Conservation (phyloP, 441 rosid genomes). For the Erysimum cheiri region DNA sequence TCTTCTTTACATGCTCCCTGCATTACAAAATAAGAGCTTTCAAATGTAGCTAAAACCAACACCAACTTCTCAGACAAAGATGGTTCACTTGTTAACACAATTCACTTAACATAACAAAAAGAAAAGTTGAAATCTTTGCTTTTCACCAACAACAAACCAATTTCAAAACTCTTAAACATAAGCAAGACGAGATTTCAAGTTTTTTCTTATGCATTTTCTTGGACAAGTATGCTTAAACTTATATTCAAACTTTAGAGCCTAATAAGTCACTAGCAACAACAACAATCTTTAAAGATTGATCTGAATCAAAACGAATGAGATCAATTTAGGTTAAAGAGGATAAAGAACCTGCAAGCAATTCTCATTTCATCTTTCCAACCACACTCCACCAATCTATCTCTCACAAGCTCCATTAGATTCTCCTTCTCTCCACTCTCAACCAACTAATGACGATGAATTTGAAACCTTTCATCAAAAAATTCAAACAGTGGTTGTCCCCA, state of each 20-base stretch:
- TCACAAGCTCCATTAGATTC: conserved; percentile 77
- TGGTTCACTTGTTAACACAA: neutral
- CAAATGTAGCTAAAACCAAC: conserved; percentile 18
- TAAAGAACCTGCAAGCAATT: conserved; percentile 74
- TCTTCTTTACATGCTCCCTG: conserved; percentile 79
- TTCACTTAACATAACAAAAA: too few relatives aligned
- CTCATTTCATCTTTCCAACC: conserved; percentile 97
- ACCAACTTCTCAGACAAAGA: conserved; percentile 1
- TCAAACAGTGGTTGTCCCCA: neutral
- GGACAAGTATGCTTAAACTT: neutral
- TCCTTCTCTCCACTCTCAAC: conserved; percentile 91
- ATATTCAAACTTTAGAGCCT: neutral
- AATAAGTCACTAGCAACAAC: conserved; percentile 1
- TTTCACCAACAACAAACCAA: conserved; percentile 17
- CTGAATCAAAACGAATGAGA: neutral
- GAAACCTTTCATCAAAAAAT: conserved; percentile 7
- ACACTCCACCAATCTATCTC: conserved; percentile 82
- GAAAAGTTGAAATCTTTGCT: neutral
- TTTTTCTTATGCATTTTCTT: neutral
- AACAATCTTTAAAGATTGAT: conserved; percentile 10
- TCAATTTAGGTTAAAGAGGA: conserved; percentile 3
- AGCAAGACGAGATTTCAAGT: neutral
- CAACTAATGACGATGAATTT: conserved; percentile 47
- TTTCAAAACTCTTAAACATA: conserved; percentile 1
- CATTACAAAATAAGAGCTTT: conserved; percentile 16